These are phyloP conservation scores for Hansenula lynferdii DNA, from an alignment of 1,139 yeast genomes.

Conservation along the genomic window DNA sequence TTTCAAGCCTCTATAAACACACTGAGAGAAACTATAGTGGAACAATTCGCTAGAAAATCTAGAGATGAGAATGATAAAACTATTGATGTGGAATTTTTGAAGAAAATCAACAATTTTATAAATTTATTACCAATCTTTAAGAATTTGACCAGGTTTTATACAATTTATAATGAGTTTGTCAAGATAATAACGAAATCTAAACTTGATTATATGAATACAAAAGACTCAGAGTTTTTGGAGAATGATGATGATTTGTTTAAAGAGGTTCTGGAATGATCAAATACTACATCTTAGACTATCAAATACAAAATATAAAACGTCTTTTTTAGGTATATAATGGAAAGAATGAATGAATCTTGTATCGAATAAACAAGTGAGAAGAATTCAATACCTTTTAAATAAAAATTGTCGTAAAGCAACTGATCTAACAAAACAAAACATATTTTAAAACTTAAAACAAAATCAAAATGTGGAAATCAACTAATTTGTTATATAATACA, in stretches of 20 bases:
- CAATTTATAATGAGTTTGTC: constrained; percentile 41
- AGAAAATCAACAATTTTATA: constrained; percentile 39
- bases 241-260: constrained; percentile 16
- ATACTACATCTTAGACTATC: too few relatives aligned
- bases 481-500: too few relatives aligned
- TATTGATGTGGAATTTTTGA: constrained; percentile 29
- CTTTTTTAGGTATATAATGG: too few relatives aligned
- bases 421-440: too few relatives aligned
- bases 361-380: too few relatives aligned
- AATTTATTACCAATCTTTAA: constrained; percentile 47
- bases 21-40: constrained; percentile 37
- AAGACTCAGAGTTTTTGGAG: constrained; percentile 13
- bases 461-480: too few relatives aligned
- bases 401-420: too few relatives aligned
- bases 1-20: constrained; percentile 38
- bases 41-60: constrained; percentile 30
- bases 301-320: too few relatives aligned
- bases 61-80: constrained; percentile 23
- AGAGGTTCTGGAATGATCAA: constrained; percentile 8
- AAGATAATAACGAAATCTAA: constrained; percentile 30
- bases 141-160: constrained; percentile 43
- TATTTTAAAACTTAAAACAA: too few relatives aligned
- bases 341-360: too few relatives aligned
- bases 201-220: constrained; percentile 29
- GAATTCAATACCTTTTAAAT: too few relatives aligned